phyloP scores from a whole-genome alignment of 768 basidiomycete genomes.

The Pleurotus tuber-regium region DNA sequence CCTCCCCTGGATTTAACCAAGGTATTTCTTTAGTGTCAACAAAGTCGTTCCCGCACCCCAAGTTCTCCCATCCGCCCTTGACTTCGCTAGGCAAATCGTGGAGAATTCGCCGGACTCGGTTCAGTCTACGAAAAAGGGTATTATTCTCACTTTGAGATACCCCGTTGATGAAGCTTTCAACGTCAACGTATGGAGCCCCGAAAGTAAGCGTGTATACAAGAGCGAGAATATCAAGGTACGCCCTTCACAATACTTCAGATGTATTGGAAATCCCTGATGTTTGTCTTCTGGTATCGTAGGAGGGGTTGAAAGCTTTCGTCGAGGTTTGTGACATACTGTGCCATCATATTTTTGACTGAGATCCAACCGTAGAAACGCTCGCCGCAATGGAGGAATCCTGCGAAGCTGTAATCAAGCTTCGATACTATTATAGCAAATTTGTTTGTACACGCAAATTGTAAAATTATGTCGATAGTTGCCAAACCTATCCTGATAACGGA shows the following conservation, averaged over 20 bases:
- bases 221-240: constrained; percentile 71
- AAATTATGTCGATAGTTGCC: too few species aligned
- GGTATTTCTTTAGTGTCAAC: constrained; percentile 55
- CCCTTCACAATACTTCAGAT: constrained; percentile 7
- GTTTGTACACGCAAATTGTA: too few species aligned
- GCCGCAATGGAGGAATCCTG: constrained; percentile 56
- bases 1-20: neutral
- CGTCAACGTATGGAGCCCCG: constrained; percentile 41
- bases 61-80: constrained; percentile 61
- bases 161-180: constrained; percentile 49
- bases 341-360: constrained; percentile 5
- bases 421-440: too few species aligned
- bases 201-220: constrained; percentile 51
- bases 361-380: constrained; percentile 30
- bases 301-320: constrained; percentile 67
- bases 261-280: neutral
- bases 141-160: constrained; percentile 54
- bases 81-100: constrained; percentile 55
- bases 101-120: constrained; percentile 78
- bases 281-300: constrained; percentile 34
- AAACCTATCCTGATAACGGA: too few species aligned
- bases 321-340: constrained; percentile 42
- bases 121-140: constrained; percentile 69
- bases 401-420: constrained; percentile 54
- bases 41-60: constrained; percentile 53